These are phyloP conservation scores for Hyaloscypha variabilis DNA, from an alignment of 495 filamentous ascomycete genomes.

Conservation along the genomic window DNA sequence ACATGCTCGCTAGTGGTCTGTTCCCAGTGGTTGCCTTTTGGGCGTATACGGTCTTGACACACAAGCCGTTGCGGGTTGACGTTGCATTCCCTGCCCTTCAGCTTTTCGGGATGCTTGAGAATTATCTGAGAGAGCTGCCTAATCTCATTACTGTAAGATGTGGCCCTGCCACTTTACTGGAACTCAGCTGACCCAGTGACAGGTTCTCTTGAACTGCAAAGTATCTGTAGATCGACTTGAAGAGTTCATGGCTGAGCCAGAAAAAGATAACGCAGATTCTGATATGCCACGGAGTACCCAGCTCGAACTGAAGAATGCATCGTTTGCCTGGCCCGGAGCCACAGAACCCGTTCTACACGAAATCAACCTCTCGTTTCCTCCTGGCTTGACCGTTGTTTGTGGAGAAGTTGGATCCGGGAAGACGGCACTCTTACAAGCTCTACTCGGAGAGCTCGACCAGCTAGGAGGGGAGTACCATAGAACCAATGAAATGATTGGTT, in stretches of 20 bases:
- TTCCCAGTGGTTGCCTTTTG: constrained; percentile 81
- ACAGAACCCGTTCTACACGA: constrained; percentile 60
- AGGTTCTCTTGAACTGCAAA: constrained; percentile 65
- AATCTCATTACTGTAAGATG: constrained; percentile 59
- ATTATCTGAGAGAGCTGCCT: constrained; percentile 69
- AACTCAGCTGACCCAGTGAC: background rate
- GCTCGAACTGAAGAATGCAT: constrained; percentile 61
- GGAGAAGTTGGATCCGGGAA: constrained; percentile 83
- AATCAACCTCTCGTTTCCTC: constrained; percentile 60
- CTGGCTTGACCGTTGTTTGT: constrained; percentile 59
- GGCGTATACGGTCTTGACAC: constrained; percentile 71
- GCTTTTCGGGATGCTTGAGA: constrained; percentile 73
- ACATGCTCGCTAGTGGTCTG: constrained; percentile 64
- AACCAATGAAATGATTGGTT: constrained; percentile 72
- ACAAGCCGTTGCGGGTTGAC: constrained; percentile 67
- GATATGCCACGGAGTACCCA: constrained; percentile 38
- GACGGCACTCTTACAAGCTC: constrained; percentile 74
- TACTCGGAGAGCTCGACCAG: constrained; percentile 78
- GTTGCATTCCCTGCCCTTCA: constrained; percentile 82
- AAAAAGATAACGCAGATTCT: constrained; percentile 58
- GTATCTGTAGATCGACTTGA: constrained; percentile 80
- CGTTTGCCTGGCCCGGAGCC: constrained; percentile 77
- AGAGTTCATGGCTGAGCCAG: constrained; percentile 79
- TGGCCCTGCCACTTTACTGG: background rate
- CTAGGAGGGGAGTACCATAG: constrained; percentile 57